Conservation (phyloP, 441 rosid species). For the Isatis lusitanica region DNA sequence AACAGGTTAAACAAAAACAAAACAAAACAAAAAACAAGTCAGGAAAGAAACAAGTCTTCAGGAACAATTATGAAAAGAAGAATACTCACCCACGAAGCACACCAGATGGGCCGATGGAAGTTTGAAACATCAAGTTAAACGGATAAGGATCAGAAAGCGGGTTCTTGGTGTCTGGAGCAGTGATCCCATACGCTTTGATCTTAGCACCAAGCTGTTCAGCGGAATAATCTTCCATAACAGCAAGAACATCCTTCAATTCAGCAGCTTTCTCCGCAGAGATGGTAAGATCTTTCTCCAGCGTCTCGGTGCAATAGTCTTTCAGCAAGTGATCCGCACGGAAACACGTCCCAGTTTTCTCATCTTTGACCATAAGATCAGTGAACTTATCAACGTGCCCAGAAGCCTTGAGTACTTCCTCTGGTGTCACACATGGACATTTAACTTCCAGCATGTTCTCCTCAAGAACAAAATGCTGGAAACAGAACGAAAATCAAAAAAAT, state of each 20-base stretch:
- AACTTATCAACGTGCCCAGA: conserved; percentile 64
- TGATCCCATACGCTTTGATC: conserved; percentile 66
- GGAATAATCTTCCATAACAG: conserved; percentile 62
- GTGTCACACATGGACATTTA: conserved; percentile 56
- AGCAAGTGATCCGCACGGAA: conserved; percentile 62
- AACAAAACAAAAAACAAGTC: not conserved
- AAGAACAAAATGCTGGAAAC: conserved; percentile 47
- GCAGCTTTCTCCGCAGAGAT: conserved; percentile 48
- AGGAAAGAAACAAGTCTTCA: not conserved
- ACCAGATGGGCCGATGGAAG: conserved; percentile 63
- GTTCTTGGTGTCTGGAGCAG: conserved; percentile 54
- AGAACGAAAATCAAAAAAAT: not conserved
- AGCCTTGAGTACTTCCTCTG: conserved; percentile 55
- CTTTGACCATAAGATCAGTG: conserved; percentile 65
- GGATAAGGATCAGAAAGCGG: conserved; percentile 57
- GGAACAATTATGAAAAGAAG: not conserved
- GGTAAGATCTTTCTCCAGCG: conserved; percentile 51
- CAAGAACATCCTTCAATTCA: conserved; percentile 50
- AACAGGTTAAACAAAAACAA: not conserved
- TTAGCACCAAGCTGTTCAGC: conserved; percentile 71
- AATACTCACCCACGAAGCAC: conserved; percentile 44
- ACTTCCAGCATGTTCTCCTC: conserved; percentile 65
- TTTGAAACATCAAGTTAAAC: conserved; percentile 58
- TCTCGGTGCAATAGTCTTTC: conserved; percentile 53
- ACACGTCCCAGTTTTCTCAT: conserved; percentile 55